phyloP scores from a whole-genome alignment of 1,139 yeast genomes.

The Pichia norvegensis region DNA sequence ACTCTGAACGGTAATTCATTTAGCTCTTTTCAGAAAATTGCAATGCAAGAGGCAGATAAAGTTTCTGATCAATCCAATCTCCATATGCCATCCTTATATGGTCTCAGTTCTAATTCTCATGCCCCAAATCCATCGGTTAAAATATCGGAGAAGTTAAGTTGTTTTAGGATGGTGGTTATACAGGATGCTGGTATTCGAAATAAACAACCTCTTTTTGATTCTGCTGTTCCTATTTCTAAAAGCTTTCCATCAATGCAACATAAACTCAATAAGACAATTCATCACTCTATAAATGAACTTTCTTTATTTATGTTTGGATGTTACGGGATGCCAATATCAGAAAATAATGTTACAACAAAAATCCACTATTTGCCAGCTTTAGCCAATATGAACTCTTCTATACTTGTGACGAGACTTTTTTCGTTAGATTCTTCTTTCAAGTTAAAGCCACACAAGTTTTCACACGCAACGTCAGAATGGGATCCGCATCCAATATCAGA shows the following conservation, averaged over 20 bases:
- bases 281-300: constrained; percentile 39
- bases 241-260: constrained; percentile 11
- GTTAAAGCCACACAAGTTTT: constrained; percentile 6
- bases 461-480: constrained; percentile 19
- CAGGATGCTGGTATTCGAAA: constrained; percentile 50
- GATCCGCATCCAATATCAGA: constrained; percentile 20
- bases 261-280: constrained; percentile 24
- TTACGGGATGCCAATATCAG: constrained; percentile 43
- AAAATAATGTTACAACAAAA: constrained; percentile 39
- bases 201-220: constrained; percentile 44
- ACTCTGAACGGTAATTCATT: background rate
- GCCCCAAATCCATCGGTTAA: constrained; percentile 21
- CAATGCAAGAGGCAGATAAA: constrained; percentile 15
- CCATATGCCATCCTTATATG: constrained; percentile 22
- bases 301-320: constrained; percentile 51
- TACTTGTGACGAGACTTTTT: constrained; percentile 41
- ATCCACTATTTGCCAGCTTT: constrained; percentile 41
- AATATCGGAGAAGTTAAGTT: constrained; percentile 30
- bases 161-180: constrained; percentile 39
- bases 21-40: background rate
- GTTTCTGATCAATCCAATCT: constrained; percentile 6
- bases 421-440: constrained; percentile 24
- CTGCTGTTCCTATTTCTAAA: constrained; percentile 22
- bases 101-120: constrained; percentile 15
- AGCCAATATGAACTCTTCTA: constrained; percentile 29